A percentile compares a stretch with the other conserved stretches of the same genome.
These are phyloP conservation scores for Aspergillus sparsus DNA, from an alignment of 495 filamentous ascomycete species.

Conservation along the genomic window DNA sequence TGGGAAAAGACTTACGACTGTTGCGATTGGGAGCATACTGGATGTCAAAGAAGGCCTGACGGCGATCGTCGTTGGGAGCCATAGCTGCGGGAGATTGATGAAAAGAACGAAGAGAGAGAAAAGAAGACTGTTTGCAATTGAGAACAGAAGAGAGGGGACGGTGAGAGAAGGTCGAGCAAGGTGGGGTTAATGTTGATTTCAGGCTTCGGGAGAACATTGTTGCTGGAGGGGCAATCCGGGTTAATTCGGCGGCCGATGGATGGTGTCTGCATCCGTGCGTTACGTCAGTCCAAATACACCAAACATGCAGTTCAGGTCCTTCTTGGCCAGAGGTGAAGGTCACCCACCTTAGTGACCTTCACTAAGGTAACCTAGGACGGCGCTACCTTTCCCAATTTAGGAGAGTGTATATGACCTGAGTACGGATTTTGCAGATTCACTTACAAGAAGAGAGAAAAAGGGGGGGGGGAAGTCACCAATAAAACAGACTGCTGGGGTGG, in stretches of 20 bases:
- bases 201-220: constrained; percentile 53
- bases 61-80: constrained; percentile 57
- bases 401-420: too few relatives aligned
- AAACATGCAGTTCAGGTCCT: constrained; percentile 23
- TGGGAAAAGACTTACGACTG: constrained; percentile 56
- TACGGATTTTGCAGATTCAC: not conserved
- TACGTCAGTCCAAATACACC: constrained; percentile 25
- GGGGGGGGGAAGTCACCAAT: not conserved
- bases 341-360: not conserved
- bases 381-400: too few relatives aligned
- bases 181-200: constrained; percentile 51
- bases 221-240: constrained; percentile 45
- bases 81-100: constrained; percentile 64
- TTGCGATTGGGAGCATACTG: constrained; percentile 57
- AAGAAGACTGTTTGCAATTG: constrained; percentile 45
- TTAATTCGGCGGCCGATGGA: constrained; percentile 31
- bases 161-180: constrained; percentile 45
- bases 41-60: constrained; percentile 61
- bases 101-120: constrained; percentile 57
- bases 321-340: constrained; percentile 12
- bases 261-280: constrained; percentile 28
- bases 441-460: constrained; percentile 8
- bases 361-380: too few relatives aligned
- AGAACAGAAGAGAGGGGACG: constrained; percentile 43
- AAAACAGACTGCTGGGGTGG: not conserved